Base-by-base conservation (phyloP, 2,329 filamentous ascomycete genomes). In the Boeremia exigua region DNA sequence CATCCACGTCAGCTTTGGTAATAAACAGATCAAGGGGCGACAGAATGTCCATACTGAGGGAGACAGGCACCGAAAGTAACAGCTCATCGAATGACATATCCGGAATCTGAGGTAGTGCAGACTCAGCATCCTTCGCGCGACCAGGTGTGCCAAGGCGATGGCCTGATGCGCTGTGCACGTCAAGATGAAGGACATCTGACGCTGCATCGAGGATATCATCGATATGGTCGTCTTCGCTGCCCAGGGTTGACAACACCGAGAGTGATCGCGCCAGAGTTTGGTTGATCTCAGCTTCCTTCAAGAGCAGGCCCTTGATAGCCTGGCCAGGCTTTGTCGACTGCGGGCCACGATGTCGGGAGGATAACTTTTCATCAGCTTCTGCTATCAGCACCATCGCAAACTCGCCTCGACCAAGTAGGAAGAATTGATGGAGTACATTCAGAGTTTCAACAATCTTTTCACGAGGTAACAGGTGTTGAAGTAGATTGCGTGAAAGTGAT, bases 11-110 rank as follows among this genome's bases (percentile, higher is more conserved):
- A 0, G 87, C 81, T 4, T 84, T 80, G 10, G 90, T 87, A 27
- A 98, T 84, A 67, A 98, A 96, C 28, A 99, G 84, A 70, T 98
- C 93, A 5, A 98, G 77, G 0, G 95, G 93, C 2, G 90, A 88
- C 2, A 85, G 84, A 8, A 96, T 86, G 34, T 88, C 85, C 60
- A 96, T 81, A 1, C 84, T 86, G 36, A 99, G 81, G 3, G 81
- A 78, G 5, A 88, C 89, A 0, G 92, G 87, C 0, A 88, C 86
- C 2, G 92, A 92, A 56, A 98, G 88, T 5, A 98, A 82, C 0
- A 96, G 80, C 63, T 94, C 92, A 48, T 86, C 85, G 72, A 97
- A 98, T 0, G 86, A 85, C 0, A 81, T 70, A 14, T 71, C 71
- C 9, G 64, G 34, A 3, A 84, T 75, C 11, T 77, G 71, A 3